A percentile compares a stretch with the other conserved stretches of the same genome.
phyloP scores from a whole-genome alignment of 2,329 filamentous ascomycete genomes.

The Metarhizium robertsii region DNA sequence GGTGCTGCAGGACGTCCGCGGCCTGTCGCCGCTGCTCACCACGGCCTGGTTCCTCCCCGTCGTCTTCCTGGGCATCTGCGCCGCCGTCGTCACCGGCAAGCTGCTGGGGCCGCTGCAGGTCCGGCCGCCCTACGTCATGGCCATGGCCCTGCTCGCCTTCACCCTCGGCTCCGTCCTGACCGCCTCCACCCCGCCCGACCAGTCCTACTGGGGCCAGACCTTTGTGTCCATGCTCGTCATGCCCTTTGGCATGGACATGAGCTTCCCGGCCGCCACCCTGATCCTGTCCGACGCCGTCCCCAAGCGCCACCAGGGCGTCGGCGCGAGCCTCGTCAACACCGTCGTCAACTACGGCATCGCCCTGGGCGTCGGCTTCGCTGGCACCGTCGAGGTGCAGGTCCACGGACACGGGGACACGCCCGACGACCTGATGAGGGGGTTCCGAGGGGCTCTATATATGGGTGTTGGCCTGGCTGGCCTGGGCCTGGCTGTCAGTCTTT shows the following conservation, averaged over 20 bases:
- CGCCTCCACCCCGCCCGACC: conserved; percentile 38
- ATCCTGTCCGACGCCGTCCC: conserved; percentile 45
- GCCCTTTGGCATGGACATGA: conserved; percentile 59
- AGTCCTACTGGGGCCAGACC: conserved; percentile 55
- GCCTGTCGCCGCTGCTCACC: conserved; percentile 31
- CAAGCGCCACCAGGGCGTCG: conserved; percentile 36
- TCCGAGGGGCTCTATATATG: conserved; percentile 18
- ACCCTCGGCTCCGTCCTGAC: conserved; percentile 32
- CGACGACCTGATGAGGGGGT: conserved; percentile 9
- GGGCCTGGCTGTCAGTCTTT: conserved; percentile 9
- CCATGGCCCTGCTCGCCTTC: conserved; percentile 34
- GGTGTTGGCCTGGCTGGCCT: conserved; percentile 26
- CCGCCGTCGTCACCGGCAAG: conserved; percentile 33
- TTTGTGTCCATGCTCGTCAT: conserved; percentile 51
- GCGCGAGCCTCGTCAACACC: conserved; percentile 48
- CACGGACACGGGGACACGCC: conserved; percentile 12
- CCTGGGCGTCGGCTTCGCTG: conserved; percentile 55
- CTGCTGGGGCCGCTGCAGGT: conserved; percentile 28
- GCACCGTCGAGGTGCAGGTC: conserved; percentile 45
- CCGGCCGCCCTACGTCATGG: conserved; percentile 30
- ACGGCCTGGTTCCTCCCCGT: conserved; percentile 36
- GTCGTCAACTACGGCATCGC: conserved; percentile 62
- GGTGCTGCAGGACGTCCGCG: conserved; percentile 35
- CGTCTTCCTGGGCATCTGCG: conserved; percentile 32
- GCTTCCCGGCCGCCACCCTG: conserved; percentile 52